Evolutionary conservation across 202 grass and related monocot species (phyloP).

Genomic region (Setaria italica): DNA sequence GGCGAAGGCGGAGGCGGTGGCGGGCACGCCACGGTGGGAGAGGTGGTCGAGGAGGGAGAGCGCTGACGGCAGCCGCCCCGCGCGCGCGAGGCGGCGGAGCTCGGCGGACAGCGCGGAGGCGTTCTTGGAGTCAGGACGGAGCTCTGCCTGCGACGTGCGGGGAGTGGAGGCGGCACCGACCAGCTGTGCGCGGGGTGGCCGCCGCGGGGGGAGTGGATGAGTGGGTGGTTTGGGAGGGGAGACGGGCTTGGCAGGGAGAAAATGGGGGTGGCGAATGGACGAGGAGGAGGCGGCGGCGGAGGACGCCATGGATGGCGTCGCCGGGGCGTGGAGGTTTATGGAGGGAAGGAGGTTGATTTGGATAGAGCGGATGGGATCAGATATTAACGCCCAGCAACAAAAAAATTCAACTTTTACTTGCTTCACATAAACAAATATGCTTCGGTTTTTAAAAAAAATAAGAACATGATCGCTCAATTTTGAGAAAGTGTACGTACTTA

Average conservation of each 20-base stretch:
- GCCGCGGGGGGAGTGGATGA: neutral
- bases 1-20: conserved; percentile 71
- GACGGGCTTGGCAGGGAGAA: conserved; percentile 12
- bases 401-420: neutral
- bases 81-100: conserved; percentile 62
- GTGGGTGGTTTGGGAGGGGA: conserved; percentile 10
- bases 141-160: conserved; percentile 47
- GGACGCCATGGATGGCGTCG: conserved; percentile 45
- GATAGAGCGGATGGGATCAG: conserved; percentile 18
- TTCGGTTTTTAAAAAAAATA: neutral
- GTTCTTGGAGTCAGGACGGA: conserved; percentile 85
- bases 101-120: conserved; percentile 63
- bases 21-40: conserved; percentile 78
- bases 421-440: neutral
- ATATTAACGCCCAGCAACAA: conserved; percentile 17
- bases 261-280: conserved; percentile 25
- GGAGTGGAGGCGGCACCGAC: conserved; percentile 13
- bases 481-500: neutral
- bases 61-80: conserved; percentile 59
- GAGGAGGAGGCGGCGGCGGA: conserved; percentile 32
- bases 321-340: conserved; percentile 20
- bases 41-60: conserved; percentile 87
- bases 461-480: neutral
- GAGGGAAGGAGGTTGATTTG: conserved; percentile 25
- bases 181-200: neutral